Conservation (phyloP, 805 yeast species). For the Starmerella bombi region DNA sequence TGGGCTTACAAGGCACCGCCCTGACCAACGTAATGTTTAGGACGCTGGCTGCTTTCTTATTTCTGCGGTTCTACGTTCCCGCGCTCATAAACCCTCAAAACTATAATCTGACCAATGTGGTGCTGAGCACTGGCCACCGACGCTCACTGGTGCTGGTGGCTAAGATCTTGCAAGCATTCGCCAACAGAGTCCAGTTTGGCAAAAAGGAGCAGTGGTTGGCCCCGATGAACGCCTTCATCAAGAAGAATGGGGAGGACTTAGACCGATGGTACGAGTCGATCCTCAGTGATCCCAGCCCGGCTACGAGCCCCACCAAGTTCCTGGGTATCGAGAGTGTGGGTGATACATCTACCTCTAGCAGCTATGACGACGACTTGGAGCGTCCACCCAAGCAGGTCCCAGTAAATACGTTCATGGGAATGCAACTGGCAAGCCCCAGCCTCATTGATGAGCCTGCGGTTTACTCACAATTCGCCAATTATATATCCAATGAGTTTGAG, state of each 20-base stretch:
- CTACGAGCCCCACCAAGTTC: background rate
- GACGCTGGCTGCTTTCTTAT: constrained; percentile 71
- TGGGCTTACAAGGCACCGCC: constrained; percentile 1
- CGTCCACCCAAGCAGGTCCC: constrained; percentile 21
- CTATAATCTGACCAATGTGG: constrained; percentile 56
- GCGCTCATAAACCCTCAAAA: constrained; percentile 82
- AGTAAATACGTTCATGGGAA: constrained; percentile 21
- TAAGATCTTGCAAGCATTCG: constrained; percentile 57
- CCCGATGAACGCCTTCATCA: constrained; percentile 55
- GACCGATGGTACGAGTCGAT: constrained; percentile 58
- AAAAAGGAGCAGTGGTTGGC: constrained; percentile 74
- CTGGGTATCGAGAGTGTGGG: background rate
- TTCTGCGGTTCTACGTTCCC: constrained; percentile 77
- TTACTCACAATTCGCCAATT: constrained; percentile 22
- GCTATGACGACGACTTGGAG: constrained; percentile 11
- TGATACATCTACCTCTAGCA: background rate
- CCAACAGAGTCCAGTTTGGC: constrained; percentile 62
- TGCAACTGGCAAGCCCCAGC: constrained; percentile 26
- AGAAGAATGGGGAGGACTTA: constrained; percentile 43
- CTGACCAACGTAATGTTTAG: constrained; percentile 36
- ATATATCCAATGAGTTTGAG: constrained; percentile 1
- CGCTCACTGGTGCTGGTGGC: constrained; percentile 72
- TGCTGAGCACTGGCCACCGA: constrained; percentile 58
- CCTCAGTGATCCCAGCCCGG: constrained; percentile 27
- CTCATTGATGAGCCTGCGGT: constrained; percentile 27